A percentile compares a stretch with the other conserved stretches of the same genome.
phyloP scores from a whole-genome alignment of 1,284 basidiomycete genomes.

The Gymnopus androsaceus region DNA sequence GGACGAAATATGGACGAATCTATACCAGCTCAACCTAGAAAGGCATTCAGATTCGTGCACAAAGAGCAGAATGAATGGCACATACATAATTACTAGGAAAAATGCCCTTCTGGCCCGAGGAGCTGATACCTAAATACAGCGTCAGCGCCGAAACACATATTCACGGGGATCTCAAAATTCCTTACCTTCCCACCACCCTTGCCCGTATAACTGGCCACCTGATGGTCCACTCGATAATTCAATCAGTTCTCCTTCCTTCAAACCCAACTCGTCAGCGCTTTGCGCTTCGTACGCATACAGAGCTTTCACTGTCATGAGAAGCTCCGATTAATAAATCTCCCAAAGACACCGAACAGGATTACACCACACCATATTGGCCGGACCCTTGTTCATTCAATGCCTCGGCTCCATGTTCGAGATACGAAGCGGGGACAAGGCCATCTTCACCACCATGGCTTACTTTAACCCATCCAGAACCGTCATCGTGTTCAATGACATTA shows the following conservation, averaged over 20 bases:
- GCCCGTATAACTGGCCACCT: slow-evolving; percentile 66
- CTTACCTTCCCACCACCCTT: slow-evolving; percentile 87
- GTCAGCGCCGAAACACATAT: slow-evolving; percentile 2
- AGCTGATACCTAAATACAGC: slow-evolving; percentile 54
- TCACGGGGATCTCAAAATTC: slow-evolving; percentile 3
- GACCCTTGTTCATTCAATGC: slow-evolving; percentile 31
- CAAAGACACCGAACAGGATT: neutral
- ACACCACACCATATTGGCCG: slow-evolving; percentile 48
- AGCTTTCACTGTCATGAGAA: slow-evolving; percentile 71
- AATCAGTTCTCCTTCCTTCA: slow-evolving; percentile 62
- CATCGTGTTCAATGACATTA: slow-evolving; percentile 70
- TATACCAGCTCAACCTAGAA: slow-evolving; percentile 24
- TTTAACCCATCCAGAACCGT: slow-evolving; percentile 87
- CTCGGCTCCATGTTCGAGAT: slow-evolving; percentile 49
- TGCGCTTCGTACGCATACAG: slow-evolving; percentile 71
- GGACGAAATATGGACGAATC: neutral
- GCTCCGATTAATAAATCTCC: no score
- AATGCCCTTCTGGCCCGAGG: slow-evolving; percentile 67
- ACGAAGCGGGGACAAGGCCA: slow-evolving; percentile 79
- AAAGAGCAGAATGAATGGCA: slow-evolving; percentile 20
- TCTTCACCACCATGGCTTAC: slow-evolving; percentile 55
- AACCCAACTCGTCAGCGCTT: slow-evolving; percentile 67
- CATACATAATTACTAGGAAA: slow-evolving; percentile 85
- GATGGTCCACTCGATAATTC: slow-evolving; percentile 61
- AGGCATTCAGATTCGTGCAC: neutral